Evolutionary conservation across 106 monocot genomes (phyloP), one percentile per base, ranked within the genome.

Genomic region (Xerophyta viscosa): DNA sequence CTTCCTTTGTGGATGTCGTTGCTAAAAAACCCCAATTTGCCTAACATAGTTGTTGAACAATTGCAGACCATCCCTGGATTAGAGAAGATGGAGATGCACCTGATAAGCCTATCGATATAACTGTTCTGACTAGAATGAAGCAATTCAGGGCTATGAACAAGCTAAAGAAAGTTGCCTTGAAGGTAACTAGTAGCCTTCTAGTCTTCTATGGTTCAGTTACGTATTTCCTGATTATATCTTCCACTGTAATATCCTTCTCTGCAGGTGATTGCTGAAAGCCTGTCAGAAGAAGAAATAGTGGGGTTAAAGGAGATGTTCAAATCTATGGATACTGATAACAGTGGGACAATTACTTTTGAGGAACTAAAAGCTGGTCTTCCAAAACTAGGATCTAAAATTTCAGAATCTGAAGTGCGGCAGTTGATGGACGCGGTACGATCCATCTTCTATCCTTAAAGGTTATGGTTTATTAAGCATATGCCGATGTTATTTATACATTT

Each of bases 261-360:
- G n/a, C n/a, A 91, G 90, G 91, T 91, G 29, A 69, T 91, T 55
- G 91, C 91, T 58, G 77, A 91, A 47, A 81, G 65, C 55, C 55
- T 85, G 28, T 84, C 80, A 37, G 84, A 91, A 72, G 91, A 91
- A 61, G 91, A 91, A 66, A 84, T 81, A 42, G 58, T 69, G 57
- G 91, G 91, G 14, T 58, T 91, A 49, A 78, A 78, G 44, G 77
- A 85, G 37, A 75, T 91, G 71, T 89, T 89, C 54, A 77, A 73
- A 55, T 76, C 79, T 20, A 80, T 89, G 41, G 88, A 89, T 47
- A 74, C 64, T 43, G 88, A 89, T 67, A 65, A 62, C 44, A 83
- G 70, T 70, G 88, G 88, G 46, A 80, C 73, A 33, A 77, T 89
- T 26, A 89, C 88, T 23, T 71, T 70, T 56, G 76, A 83, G 26